Base-by-base conservation (phyloP, 352 stramenopile genomes). In the Aphanomyces invadans region DNA sequence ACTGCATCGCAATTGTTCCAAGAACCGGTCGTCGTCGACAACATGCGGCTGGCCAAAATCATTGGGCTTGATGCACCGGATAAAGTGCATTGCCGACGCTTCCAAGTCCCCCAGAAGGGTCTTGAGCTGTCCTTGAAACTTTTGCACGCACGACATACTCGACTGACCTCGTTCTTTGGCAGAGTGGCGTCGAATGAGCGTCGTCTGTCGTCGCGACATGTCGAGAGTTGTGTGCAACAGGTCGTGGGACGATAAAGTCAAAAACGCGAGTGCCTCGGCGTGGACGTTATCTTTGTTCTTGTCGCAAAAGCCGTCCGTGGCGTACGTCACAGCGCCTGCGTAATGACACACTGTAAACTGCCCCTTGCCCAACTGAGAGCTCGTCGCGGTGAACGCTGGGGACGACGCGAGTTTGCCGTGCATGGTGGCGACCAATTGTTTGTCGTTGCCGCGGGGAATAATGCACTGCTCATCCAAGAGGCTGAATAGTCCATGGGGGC, bases 91-190 rank as follows among this genome's bases (percentile, higher is more conserved):
- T 49, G 97, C 83, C 0, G 95, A 98, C 10, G 81, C 85, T 70
- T 98, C 96, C 17, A 99, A 76, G 21, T 97, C 92, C 1, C 93
- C 85, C 11, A 99, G 78, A 52, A 99, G 82, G 12, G 87, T 80
- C 28, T 72, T 86, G 1, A 99, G 76, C 63, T 99, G 95, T 25
- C 72, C 89, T 56, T 95, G 94, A 77, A 99, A 99, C 72, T 99
- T 87, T n/a, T 81, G 71, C 2, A 90, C 81, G 15, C 92, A 85
- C 2, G 83, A 92, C 23, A 33, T 59, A 25, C 28, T 55, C 15
- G 29, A 28, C 25, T 25, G 25, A 15, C n/a, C 42, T 42, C 33
- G 11, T 31, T 64, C 36, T 42, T 42, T 42, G 36, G 36, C 36
- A 26, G 55, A 46, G n/a, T n/a, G n/a, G n/a, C n/a, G 62, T 23